Evolutionary conservation across 768 basidiomycete genomes (phyloP), one percentile per base, ranked within the genome.

Genomic region (Pleurotus tuoliensis): DNA sequence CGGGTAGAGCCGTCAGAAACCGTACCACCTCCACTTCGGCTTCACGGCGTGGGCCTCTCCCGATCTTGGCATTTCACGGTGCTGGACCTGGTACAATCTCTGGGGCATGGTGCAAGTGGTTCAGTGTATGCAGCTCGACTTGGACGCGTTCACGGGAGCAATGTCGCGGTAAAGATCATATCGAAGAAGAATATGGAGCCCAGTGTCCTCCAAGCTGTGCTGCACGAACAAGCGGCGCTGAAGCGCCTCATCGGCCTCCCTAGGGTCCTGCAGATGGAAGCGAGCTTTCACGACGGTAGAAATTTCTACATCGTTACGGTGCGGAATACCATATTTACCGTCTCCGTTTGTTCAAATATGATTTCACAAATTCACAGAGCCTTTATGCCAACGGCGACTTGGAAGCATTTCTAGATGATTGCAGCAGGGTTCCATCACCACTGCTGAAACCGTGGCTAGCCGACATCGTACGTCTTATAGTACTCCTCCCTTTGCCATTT

Each of bases 251-350:
- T 47, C 13, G 55, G 52, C 2, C 45, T 44, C 18, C 56, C 57
- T n/a, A 61, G 61, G 37, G 27, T 65, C 43, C 18, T 63, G 2
- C 48, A 57, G 18, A 30, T 65, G 7, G 51, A 44, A 20, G 62
- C 61, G 2, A 58, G 56, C 6, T 65, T 63, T 24, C 55, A 59
- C 16, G 62, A 65, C 40, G 47, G 49, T 15, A 12, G 22, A 9
- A 55, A 47, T 34, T 62, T 63, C 25, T 65, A 62, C 27, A 44
- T 65, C 1, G 55, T 60, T 25, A 63, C 61, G 37, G 64, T 65
- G 48, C 6, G 60, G 51, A 51, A 20, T 11, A 34, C 30, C 30
- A 34, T 11, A 9, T 16, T 41, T 24, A 13, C n/a, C 40, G 11
- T 40, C 11, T 24, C 30, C 53, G 8, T 5, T n/a, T 18, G 11